A percentile compares a stretch with the other conserved stretches of the same genome.
Evolutionary conservation across 2,329 filamentous ascomycete genomes (phyloP).

Genomic region (Cercospora sojina): DNA sequence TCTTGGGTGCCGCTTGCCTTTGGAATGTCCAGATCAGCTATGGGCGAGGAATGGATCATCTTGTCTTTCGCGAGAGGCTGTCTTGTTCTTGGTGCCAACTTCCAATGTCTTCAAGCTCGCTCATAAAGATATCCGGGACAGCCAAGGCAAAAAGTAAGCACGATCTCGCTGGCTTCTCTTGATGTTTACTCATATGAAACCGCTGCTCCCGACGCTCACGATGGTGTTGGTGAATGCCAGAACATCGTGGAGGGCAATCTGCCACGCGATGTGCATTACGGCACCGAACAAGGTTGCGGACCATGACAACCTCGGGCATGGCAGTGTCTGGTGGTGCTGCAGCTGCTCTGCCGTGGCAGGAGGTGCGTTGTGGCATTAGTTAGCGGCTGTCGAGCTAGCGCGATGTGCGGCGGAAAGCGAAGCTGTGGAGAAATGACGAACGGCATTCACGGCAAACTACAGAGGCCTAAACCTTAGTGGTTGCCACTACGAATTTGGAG

Average conservation of each 20-base stretch:
- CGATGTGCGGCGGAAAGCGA: neutral
- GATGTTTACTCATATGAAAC: neutral
- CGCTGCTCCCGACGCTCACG: neutral
- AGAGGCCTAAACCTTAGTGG: too few relatives aligned
- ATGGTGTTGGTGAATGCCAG: neutral
- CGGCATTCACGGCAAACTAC: slow-evolving; percentile 17
- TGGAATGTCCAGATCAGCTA: slow-evolving; percentile 33
- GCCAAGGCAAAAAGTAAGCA: neutral
- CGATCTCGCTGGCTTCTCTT: neutral
- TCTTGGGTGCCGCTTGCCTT: slow-evolving; percentile 19
- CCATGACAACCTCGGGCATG: slow-evolving; percentile 22
- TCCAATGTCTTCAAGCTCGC: neutral
- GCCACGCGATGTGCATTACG: neutral
- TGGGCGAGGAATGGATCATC: slow-evolving; percentile 30
- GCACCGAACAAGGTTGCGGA: neutral
- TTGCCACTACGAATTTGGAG: too few relatives aligned
- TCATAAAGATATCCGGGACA: neutral
- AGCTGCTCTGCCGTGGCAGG: neutral
- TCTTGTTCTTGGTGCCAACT: neutral
- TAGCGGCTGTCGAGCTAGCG: neutral
- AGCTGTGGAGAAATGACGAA: neutral
- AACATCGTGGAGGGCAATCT: neutral
- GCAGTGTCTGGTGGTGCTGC: neutral
- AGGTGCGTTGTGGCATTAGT: neutral
- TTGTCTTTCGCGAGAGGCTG: slow-evolving; percentile 6